Conservation (phyloP, 768 basidiomycete species). For the Pisolithus albus region DNA sequence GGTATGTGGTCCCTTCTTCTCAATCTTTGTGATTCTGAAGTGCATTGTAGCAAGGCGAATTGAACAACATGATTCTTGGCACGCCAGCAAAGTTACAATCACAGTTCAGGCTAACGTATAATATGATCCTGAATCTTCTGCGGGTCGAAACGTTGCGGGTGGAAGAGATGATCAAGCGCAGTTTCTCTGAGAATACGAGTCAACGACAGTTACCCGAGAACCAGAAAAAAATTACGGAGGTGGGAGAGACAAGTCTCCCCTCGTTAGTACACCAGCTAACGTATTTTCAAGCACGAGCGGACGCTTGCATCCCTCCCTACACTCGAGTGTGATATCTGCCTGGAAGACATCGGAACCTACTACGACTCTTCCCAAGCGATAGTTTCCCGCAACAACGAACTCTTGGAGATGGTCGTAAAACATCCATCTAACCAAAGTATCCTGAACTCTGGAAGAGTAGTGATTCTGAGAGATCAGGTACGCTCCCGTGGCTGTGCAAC, state of each 20-base stretch:
- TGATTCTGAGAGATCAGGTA: slow-evolving; percentile 79
- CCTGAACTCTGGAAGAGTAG: slow-evolving; percentile 67
- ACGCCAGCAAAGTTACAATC: slow-evolving; percentile 86
- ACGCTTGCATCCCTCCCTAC: slow-evolving; percentile 53
- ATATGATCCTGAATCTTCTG: slow-evolving; percentile 96
- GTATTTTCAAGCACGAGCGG: slow-evolving; percentile 57
- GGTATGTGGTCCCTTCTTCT: slow-evolving; percentile 35
- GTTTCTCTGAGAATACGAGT: slow-evolving; percentile 96
- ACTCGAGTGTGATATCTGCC: slow-evolving; percentile 63
- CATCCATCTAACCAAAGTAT: slow-evolving; percentile 64
- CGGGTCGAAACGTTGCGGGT: slow-evolving; percentile 93
- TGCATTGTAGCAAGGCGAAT: slow-evolving; percentile 51
- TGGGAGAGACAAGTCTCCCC: slow-evolving; percentile 26
- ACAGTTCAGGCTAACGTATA: slow-evolving; percentile 96
- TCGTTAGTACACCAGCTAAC: slow-evolving; percentile 4
- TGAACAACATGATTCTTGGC: slow-evolving; percentile 92
- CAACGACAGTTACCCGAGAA: slow-evolving; percentile 90
- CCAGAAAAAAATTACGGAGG: slow-evolving; percentile 81
- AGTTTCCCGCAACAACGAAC: slow-evolving; percentile 51
- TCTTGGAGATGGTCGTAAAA: slow-evolving; percentile 53
- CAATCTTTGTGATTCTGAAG: background rate
- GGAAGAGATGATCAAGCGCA: slow-evolving; percentile 99
- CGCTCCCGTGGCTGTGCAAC: slow-evolving; percentile 17
- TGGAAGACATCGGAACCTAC: slow-evolving; percentile 62
- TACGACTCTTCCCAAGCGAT: slow-evolving; percentile 69